Evolutionary conservation across 495 filamentous ascomycete species (phyloP).

Genomic region (Podospora tetraspora): DNA sequence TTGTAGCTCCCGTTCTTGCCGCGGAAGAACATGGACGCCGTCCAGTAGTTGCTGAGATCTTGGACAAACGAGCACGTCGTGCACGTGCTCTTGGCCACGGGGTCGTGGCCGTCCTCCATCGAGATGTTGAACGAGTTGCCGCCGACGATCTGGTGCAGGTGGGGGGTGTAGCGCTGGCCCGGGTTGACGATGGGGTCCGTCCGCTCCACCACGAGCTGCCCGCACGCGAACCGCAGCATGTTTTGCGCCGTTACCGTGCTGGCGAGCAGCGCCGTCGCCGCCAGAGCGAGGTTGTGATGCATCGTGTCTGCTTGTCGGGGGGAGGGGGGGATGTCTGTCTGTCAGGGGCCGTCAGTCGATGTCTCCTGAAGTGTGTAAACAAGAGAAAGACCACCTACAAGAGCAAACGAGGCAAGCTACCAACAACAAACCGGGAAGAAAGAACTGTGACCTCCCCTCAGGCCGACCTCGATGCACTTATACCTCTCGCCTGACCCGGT

Average conservation of each 20-base stretch:
- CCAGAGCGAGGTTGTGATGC: constrained; percentile 42
- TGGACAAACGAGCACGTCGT: constrained; percentile 62
- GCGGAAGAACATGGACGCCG: constrained; percentile 63
- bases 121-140: constrained; percentile 64
- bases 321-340: constrained; percentile 26
- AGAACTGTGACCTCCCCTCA: not conserved
- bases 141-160: constrained; percentile 50
- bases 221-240: constrained; percentile 55
- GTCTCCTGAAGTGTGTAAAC: not conserved
- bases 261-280: constrained; percentile 44
- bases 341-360: not conserved
- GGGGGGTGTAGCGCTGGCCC: constrained; percentile 44
- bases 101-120: constrained; percentile 51
- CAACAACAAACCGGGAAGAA: not conserved
- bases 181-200: constrained; percentile 50
- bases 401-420: not conserved
- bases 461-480: constrained; percentile 14
- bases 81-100: constrained; percentile 56
- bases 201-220: constrained; percentile 51
- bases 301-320: too few species aligned
- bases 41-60: constrained; percentile 81
- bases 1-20: constrained; percentile 67
- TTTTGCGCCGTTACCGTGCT: constrained; percentile 43
- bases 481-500: not conserved
- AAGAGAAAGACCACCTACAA: not conserved